Evolutionary conservation across 768 basidiomycete species (phyloP).

Genomic region (Pilatotrama ljubarskyi): DNA sequence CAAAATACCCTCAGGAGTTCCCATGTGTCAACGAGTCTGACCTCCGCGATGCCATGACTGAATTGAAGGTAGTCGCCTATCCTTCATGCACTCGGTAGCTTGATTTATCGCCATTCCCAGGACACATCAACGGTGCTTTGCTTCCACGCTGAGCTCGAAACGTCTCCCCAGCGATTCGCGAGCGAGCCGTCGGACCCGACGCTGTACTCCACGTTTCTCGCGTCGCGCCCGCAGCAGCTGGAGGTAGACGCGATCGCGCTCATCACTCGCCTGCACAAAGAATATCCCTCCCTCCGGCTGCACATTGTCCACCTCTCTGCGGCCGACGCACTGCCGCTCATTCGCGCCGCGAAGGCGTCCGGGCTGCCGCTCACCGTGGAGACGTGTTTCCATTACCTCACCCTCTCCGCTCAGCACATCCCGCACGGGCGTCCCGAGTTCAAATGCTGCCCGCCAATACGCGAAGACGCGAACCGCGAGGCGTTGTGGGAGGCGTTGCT

Average conservation of each 20-base stretch:
- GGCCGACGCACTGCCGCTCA: constrained; percentile 72
- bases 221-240: constrained; percentile 77
- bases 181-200: constrained; percentile 41
- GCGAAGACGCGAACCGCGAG: constrained; percentile 70
- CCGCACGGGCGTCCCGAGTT: constrained; percentile 80
- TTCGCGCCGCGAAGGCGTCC: constrained; percentile 65
- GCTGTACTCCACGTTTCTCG: constrained; percentile 78
- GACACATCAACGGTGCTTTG: constrained; percentile 68
- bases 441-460: constrained; percentile 96
- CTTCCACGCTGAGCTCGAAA: constrained; percentile 91
- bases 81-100: neutral
- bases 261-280: constrained; percentile 63
- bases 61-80: constrained; percentile 58
- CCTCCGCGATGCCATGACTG: constrained; percentile 66
- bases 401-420: constrained; percentile 69
- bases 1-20: constrained; percentile 68
- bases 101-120: constrained; percentile 38
- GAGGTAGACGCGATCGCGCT: constrained; percentile 83
- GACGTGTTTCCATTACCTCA: constrained; percentile 97
- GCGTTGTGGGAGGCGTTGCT: constrained; percentile 78
- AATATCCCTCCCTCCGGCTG: constrained; percentile 68
- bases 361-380: constrained; percentile 84
- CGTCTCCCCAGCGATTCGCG: constrained; percentile 24
- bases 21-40: constrained; percentile 79
- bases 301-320: constrained; percentile 98